Percentiles rank a stretch among this genome's conserved stretches.
Evolutionary conservation across 2,329 filamentous ascomycete genomes (phyloP).

Genomic region (Alternaria longipes): DNA sequence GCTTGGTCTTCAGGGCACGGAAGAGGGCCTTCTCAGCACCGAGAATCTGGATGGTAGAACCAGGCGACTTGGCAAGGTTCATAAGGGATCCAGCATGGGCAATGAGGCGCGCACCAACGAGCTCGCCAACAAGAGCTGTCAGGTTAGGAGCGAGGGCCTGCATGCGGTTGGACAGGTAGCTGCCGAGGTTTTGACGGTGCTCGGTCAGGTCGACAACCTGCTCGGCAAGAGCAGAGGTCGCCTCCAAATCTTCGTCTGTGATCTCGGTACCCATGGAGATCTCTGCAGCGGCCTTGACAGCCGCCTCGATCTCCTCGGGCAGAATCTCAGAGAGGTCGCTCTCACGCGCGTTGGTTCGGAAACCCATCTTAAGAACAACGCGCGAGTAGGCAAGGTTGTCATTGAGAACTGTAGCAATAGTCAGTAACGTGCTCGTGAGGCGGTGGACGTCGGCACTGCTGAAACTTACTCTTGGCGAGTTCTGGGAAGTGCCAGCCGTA

Average conservation of each 20-base stretch:
- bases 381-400: slow-evolving; percentile 85
- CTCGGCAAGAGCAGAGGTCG: slow-evolving; percentile 90
- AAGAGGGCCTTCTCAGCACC: slow-evolving; percentile 99
- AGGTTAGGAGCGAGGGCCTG: slow-evolving; percentile 95
- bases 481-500: slow-evolving; percentile 99
- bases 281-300: slow-evolving; percentile 93
- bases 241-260: slow-evolving; percentile 87
- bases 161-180: slow-evolving; percentile 93
- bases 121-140: slow-evolving; percentile 89
- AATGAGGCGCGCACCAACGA: slow-evolving; percentile 94
- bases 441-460: slow-evolving; percentile 48
- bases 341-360: slow-evolving; percentile 79
- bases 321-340: slow-evolving; percentile 81
- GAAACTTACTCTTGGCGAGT: slow-evolving; percentile 75
- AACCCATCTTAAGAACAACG: slow-evolving; percentile 87
- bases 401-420: slow-evolving; percentile 53
- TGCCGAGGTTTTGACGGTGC: slow-evolving; percentile 79
- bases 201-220: slow-evolving; percentile 93
- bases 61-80: slow-evolving; percentile 93
- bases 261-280: slow-evolving; percentile 99
- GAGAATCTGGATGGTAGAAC: slow-evolving; percentile 96
- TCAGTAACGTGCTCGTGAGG: background rate
- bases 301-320: slow-evolving; percentile 91
- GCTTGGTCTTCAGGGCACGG: slow-evolving; percentile 98
- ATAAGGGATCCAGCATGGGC: slow-evolving; percentile 93